Conservation (phyloP, 2,329 filamentous ascomycete species). For the Aureobasidium musti region DNA sequence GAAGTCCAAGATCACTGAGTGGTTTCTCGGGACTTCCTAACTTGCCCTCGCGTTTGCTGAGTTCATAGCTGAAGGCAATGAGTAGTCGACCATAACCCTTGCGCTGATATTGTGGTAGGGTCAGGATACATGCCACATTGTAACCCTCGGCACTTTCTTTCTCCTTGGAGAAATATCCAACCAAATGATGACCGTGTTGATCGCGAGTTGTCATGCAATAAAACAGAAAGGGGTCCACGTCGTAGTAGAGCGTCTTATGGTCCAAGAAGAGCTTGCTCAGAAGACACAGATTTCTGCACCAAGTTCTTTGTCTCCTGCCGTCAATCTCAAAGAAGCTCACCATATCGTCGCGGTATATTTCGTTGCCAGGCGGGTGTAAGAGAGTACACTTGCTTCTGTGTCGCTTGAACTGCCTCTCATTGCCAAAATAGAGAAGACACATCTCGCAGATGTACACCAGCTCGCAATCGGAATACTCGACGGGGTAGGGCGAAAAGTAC, state of each 20-base stretch:
- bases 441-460: slow-evolving; percentile 97
- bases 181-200: slow-evolving; percentile 86
- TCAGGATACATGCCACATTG: slow-evolving; percentile 97
- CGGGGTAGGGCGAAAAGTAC: slow-evolving; percentile 98
- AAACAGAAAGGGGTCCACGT: slow-evolving; percentile 98
- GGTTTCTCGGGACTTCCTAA: slow-evolving; percentile 96
- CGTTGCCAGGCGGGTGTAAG: slow-evolving; percentile 92
- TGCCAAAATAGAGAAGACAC: slow-evolving; percentile 87
- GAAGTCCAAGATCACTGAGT: slow-evolving; percentile 84
- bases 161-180: slow-evolving; percentile 99
- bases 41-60: slow-evolving; percentile 92
- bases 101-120: slow-evolving; percentile 91
- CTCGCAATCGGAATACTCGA: slow-evolving; percentile 83
- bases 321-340: slow-evolving; percentile 98
- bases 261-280: slow-evolving; percentile 95
- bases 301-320: slow-evolving; percentile 87
- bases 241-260: slow-evolving; percentile 98
- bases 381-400: slow-evolving; percentile 89
- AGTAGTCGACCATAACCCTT: slow-evolving; percentile 91
- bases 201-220: slow-evolving; percentile 95
- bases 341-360: slow-evolving; percentile 93
- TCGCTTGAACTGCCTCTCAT: slow-evolving; percentile 76
- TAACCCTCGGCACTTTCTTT: slow-evolving; percentile 97
- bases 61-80: slow-evolving; percentile 96
- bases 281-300: slow-evolving; percentile 93